phyloP scores from a whole-genome alignment of 768 basidiomycete species.

The Fomitopsis serialis region DNA sequence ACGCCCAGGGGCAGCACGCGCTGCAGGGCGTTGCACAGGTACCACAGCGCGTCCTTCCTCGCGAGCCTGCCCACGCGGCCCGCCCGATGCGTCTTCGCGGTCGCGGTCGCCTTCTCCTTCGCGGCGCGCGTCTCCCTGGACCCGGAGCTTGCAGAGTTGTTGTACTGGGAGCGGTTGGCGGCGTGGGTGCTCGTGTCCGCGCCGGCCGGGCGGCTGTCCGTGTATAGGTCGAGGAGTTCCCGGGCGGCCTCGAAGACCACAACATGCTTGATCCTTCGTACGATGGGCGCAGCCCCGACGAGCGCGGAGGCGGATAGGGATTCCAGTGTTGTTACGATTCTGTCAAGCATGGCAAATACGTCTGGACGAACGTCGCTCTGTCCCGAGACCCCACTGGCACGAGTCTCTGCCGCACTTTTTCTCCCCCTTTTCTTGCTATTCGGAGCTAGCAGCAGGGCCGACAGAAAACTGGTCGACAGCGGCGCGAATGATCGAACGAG shows the following conservation, averaged over 20 bases:
- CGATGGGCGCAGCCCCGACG: slow-evolving; percentile 3
- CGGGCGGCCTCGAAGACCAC: slow-evolving; percentile 34
- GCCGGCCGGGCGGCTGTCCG: slow-evolving; percentile 5
- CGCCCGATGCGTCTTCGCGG: background rate
- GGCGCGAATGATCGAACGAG: slow-evolving; percentile 25
- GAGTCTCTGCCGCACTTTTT: background rate
- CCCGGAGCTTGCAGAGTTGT: too few species aligned
- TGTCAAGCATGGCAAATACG: slow-evolving; percentile 15
- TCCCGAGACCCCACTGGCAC: background rate
- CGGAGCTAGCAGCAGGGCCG: slow-evolving; percentile 8
- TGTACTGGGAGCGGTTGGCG: background rate
- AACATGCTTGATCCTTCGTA: slow-evolving; percentile 15
- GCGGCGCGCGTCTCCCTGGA: too few species aligned
- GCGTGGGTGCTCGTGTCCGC: slow-evolving; percentile 26
- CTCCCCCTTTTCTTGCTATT: slow-evolving; percentile 9
- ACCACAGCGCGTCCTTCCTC: slow-evolving; percentile 48
- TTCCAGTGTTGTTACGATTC: slow-evolving; percentile 11
- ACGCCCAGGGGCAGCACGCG: slow-evolving; percentile 22
- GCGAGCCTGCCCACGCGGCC: slow-evolving; percentile 35
- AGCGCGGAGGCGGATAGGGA: background rate
- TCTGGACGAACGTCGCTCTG: slow-evolving; percentile 15
- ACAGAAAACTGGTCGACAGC: slow-evolving; percentile 19
- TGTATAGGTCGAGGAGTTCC: slow-evolving; percentile 25
- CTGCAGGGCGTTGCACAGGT: slow-evolving; percentile 42
- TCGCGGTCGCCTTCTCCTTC: too few species aligned